Conservation (phyloP, 106 monocot species). For the Acanthochlamys bracteata region DNA sequence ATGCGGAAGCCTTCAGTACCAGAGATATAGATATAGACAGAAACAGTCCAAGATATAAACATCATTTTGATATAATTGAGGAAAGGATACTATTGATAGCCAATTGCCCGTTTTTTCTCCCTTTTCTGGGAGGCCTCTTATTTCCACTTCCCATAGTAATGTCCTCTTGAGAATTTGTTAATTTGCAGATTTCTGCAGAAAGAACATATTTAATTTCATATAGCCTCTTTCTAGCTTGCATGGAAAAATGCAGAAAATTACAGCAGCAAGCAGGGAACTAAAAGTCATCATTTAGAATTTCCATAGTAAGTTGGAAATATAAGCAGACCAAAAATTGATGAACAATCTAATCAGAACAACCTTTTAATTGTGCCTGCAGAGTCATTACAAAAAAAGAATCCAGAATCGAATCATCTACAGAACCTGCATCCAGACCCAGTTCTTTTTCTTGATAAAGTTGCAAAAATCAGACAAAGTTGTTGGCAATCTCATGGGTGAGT, state of each 20-base stretch:
- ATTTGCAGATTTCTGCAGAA: conserved; percentile 46
- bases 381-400: too few relatives aligned
- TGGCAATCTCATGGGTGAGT: too few relatives aligned
- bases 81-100: conserved; percentile 37
- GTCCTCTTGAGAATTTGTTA: conserved; percentile 20
- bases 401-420: too few relatives aligned
- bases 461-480: too few relatives aligned
- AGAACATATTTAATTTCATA: not conserved
- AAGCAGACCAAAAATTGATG: too few relatives aligned
- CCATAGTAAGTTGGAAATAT: not conserved
- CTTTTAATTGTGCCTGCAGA: too few relatives aligned
- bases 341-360: too few relatives aligned
- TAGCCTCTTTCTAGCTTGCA: not conserved
- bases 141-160: conserved; percentile 11
- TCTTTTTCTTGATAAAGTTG: too few relatives aligned
- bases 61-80: not conserved
- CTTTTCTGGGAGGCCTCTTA: conserved; percentile 54
- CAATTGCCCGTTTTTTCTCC: conserved; percentile 36
- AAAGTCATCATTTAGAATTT: not conserved
- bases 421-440: too few relatives aligned
- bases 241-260: not conserved
- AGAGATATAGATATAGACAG: not conserved
- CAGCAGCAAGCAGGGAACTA: not conserved
- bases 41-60: not conserved
- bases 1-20: not conserved